Conservation (phyloP, 73 alveolate species). For the Loxodes magnus region DNA sequence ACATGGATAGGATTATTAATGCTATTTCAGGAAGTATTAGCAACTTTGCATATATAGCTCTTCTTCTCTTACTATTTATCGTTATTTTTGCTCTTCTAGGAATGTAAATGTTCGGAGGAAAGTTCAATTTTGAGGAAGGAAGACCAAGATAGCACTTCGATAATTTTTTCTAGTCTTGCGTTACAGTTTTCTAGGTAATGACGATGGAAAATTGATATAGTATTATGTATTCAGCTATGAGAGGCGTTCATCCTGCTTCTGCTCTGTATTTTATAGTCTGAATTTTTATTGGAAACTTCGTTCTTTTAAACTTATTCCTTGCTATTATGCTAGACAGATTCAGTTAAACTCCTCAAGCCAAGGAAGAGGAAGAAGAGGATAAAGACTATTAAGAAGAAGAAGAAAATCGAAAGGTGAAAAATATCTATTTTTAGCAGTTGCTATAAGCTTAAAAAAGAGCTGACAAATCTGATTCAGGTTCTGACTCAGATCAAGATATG, state of each 20-base stretch:
- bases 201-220: slow-evolving; percentile 87
- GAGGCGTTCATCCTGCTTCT: slow-evolving; percentile 28
- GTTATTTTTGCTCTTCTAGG: slow-evolving; percentile 88
- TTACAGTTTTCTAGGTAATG: slow-evolving; percentile 74
- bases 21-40: slow-evolving; percentile 36
- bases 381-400: too few species aligned
- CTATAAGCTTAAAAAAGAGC: too few species aligned
- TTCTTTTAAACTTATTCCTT: slow-evolving; percentile 79
- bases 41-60: slow-evolving; percentile 25
- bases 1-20: slow-evolving; percentile 58
- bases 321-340: slow-evolving; percentile 85
- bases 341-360: too few species aligned
- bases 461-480: too few species aligned
- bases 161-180: slow-evolving; percentile 67
- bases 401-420: too few species aligned
- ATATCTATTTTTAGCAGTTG: too few species aligned
- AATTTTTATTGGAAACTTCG: slow-evolving; percentile 89
- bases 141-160: slow-evolving; percentile 68
- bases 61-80: slow-evolving; percentile 79
- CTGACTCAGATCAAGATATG: too few species aligned
- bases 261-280: slow-evolving; percentile 72
- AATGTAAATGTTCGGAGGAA: slow-evolving; percentile 89
- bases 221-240: slow-evolving; percentile 48
- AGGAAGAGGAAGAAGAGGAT: too few species aligned
- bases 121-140: slow-evolving; percentile 29